phyloP scores from a whole-genome alignment of 352 stramenopile genomes.

The Phytophthora pseudosyringae region DNA sequence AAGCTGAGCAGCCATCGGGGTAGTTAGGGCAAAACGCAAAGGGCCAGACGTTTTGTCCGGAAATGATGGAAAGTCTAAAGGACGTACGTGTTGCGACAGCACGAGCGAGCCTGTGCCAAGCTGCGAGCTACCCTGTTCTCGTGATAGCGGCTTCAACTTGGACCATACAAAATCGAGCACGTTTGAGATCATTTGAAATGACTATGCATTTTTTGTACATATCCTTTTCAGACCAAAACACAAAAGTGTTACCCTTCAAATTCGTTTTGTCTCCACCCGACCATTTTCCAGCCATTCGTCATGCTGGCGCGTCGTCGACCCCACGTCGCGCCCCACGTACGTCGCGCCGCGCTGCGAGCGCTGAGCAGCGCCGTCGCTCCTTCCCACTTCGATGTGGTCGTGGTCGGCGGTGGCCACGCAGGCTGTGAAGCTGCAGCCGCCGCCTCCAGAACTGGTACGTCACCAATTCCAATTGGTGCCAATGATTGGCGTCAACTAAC shows the following conservation, averaged over 20 bases:
- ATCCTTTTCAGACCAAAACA: neutral
- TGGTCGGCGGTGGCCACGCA: conserved; percentile 65
- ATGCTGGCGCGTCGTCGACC: conserved; percentile 31
- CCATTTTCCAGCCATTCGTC: conserved; percentile 35
- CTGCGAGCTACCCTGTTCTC: too few species aligned
- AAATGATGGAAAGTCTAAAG: too few species aligned
- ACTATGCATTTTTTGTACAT: neutral
- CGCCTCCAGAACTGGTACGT: conserved; percentile 53
- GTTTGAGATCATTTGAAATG: conserved; percentile 1
- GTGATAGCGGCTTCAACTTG: conserved; percentile 14
- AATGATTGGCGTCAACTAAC: neutral
- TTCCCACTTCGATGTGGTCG: conserved; percentile 58
- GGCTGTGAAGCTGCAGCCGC: conserved; percentile 66
- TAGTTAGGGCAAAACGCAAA: too few species aligned
- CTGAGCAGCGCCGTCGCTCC: conserved; percentile 15
- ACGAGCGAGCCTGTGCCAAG: too few species aligned
- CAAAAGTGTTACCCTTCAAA: neutral
- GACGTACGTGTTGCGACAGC: too few species aligned
- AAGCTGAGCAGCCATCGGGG: too few species aligned
- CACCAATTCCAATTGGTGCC: neutral
- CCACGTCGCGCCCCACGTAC: conserved; percentile 12
- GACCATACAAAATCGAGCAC: conserved; percentile 8
- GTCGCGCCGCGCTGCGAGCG: conserved; percentile 20
- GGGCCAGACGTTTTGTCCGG: too few species aligned
- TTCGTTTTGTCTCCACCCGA: conserved; percentile 6